These are phyloP conservation scores for Exophiala aquamarina DNA, from an alignment of 2,329 filamentous ascomycete species.

Conservation along the genomic window DNA sequence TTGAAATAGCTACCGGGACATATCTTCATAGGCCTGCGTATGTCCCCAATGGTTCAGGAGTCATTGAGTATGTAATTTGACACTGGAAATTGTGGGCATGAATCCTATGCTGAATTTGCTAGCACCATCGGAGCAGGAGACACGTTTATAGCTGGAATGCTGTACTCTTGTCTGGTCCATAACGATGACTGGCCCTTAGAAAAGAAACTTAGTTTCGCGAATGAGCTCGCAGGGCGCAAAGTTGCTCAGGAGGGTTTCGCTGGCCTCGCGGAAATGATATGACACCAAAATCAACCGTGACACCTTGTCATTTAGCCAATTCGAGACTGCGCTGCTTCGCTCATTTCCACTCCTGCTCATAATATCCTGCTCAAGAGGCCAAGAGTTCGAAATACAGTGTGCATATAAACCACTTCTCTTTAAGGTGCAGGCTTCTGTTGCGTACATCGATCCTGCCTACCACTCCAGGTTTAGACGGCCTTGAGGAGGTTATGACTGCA, in stretches of 20 bases:
- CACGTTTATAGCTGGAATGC: conserved; percentile 71
- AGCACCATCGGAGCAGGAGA: conserved; percentile 69
- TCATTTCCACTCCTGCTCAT: too few relatives aligned
- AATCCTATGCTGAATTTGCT: background rate
- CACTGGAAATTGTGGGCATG: conserved; percentile 5
- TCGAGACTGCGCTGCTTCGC: too few relatives aligned
- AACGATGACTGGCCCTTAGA: conserved; percentile 49
- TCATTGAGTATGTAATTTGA: conserved; percentile 60
- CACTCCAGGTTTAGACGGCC: too few relatives aligned
- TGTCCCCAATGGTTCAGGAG: conserved; percentile 37
- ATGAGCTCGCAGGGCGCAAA: conserved; percentile 66
- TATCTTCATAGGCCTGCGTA: conserved; percentile 39
- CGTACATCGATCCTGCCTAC: too few relatives aligned
- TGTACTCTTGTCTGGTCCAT: conserved; percentile 61
- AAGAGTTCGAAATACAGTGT: too few relatives aligned
- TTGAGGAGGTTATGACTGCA: too few relatives aligned
- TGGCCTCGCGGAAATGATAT: too few relatives aligned
- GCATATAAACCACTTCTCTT: too few relatives aligned
- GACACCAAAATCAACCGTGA: too few relatives aligned
- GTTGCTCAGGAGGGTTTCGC: conserved; percentile 66
- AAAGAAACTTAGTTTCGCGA: conserved; percentile 60
- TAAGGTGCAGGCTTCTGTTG: too few relatives aligned
- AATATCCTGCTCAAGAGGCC: too few relatives aligned
- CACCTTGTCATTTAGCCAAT: too few relatives aligned
- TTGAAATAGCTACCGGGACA: conserved; percentile 36